A percentile compares a stretch with the other conserved stretches of the same genome.
Conservation (phyloP, 2,329 filamentous ascomycete genomes). For the Teratosphaeria destructans region DNA sequence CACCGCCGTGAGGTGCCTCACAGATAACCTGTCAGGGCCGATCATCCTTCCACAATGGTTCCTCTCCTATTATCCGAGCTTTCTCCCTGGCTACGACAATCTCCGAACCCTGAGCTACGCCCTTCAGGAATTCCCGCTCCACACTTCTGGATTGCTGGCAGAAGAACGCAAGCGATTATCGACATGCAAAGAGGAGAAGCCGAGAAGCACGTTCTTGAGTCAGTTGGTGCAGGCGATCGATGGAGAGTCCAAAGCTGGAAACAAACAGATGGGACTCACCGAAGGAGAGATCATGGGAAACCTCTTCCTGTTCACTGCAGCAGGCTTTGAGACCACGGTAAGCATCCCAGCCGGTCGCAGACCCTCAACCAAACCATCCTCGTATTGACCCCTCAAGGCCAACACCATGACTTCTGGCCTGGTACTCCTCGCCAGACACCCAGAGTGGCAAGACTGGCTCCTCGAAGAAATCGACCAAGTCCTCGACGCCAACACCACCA, state of each 20-base stretch:
- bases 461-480: slow-evolving; percentile 38
- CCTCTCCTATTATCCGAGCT: slow-evolving; percentile 14
- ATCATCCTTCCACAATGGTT: slow-evolving; percentile 19
- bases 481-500: slow-evolving; percentile 14
- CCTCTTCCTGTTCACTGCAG: slow-evolving; percentile 37
- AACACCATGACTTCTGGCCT: slow-evolving; percentile 42
- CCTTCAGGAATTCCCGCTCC: slow-evolving; percentile 16
- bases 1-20: slow-evolving; percentile 15
- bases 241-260: slow-evolving; percentile 3
- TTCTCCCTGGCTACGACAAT: slow-evolving; percentile 11
- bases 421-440: slow-evolving; percentile 36
- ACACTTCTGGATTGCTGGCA: slow-evolving; percentile 14
- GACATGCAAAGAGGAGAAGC: slow-evolving; percentile 4
- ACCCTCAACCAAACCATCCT: slow-evolving; percentile 17
- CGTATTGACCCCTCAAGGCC: slow-evolving; percentile 21
- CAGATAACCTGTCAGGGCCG: slow-evolving; percentile 14
- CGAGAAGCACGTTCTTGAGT: slow-evolving; percentile 20
- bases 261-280: slow-evolving; percentile 17
- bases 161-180: slow-evolving; percentile 11
- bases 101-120: slow-evolving; percentile 12
- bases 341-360: background rate
- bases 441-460: slow-evolving; percentile 44
- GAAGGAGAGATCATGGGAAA: slow-evolving; percentile 36
- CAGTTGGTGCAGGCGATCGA: slow-evolving; percentile 18
- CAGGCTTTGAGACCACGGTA: slow-evolving; percentile 39